phyloP scores from a whole-genome alignment of 2,329 filamentous ascomycete species.

The Byssothecium circinans region DNA sequence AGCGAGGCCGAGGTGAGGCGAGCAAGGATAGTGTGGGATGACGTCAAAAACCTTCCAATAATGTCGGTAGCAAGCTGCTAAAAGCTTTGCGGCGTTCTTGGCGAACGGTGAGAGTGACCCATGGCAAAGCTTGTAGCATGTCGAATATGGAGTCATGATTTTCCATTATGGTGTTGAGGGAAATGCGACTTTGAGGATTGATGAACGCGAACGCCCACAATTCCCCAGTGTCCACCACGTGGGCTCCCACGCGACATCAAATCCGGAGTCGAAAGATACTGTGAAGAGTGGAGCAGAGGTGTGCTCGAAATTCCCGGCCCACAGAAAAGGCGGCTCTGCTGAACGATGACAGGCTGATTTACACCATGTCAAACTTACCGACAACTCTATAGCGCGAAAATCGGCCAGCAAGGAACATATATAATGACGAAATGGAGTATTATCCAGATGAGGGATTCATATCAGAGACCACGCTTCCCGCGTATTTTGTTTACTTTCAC shows the following conservation, averaged over 20 bases:
- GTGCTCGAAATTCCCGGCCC: neutral
- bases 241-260: neutral
- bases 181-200: neutral
- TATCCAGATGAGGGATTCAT: neutral
- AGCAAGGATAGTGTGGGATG: constrained; percentile 6
- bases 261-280: neutral
- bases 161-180: no score
- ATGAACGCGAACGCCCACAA: neutral
- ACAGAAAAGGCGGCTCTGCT: neutral
- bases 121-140: constrained; percentile 18
- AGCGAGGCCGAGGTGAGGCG: neutral
- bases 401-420: constrained; percentile 5
- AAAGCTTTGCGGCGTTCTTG: constrained; percentile 20
- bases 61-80: neutral
- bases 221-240: neutral
- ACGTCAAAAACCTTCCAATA: constrained; percentile 1
- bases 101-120: constrained; percentile 6
- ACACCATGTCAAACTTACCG: neutral
- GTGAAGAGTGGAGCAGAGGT: neutral
- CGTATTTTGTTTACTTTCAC: no score
- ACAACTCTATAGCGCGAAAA: neutral
- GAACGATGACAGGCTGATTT: neutral
- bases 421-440: constrained; percentile 17
- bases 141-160: neutral
- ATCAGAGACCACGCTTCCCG: no score